Base-by-base conservation (phyloP, 129 eudicot species). In the Oenanthe sinensis region DNA sequence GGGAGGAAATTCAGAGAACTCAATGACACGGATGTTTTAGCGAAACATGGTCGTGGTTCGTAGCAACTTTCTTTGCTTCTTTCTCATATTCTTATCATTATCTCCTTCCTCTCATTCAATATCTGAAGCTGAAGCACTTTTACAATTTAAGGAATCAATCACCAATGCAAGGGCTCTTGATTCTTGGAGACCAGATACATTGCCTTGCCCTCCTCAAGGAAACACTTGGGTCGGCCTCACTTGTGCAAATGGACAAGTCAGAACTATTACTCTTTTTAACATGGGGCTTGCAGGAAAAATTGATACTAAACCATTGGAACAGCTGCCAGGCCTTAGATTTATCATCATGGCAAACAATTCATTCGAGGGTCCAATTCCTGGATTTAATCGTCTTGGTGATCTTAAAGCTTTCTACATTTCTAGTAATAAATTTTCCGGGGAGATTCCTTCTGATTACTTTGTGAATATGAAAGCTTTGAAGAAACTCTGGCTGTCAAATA, bases 301-400 rank as follows among this genome's bases (percentile, higher is more conserved):
- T 0, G 87, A 88, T 62, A 42, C 86, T 8, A 75, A 48, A 17
- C 69, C 87, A 2, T 65, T 91, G 30, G 75, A 74, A 9, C 47
- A 79, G 17, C 58, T 90, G 6, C 67, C 81, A 0, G 36, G 52
- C 22, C 91, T 94, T 9, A 72, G 83, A 52, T 70, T 79, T 30
- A 62, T 95, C 17, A 84, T 86, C 72, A 36, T 95, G 1, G 88
- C 85, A 22, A 87, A 90, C 79, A 95, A 95, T 74, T 79, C 81
- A 2, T 84, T 95, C 47, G 54, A 85, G 0, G 97, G 98, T 22
- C 84, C 92, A 4, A 80, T 95, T 37, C 98, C 98, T 2, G 81
- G 80, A 24, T 87, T 95, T 85, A 85, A 87, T 40, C 79, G 80
- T 4, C 91, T 94, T 14, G 82, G 62, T 16, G 76, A 33, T 33